Conservation (phyloP, 345 rosid genomes). For the Turnera subulata region DNA sequence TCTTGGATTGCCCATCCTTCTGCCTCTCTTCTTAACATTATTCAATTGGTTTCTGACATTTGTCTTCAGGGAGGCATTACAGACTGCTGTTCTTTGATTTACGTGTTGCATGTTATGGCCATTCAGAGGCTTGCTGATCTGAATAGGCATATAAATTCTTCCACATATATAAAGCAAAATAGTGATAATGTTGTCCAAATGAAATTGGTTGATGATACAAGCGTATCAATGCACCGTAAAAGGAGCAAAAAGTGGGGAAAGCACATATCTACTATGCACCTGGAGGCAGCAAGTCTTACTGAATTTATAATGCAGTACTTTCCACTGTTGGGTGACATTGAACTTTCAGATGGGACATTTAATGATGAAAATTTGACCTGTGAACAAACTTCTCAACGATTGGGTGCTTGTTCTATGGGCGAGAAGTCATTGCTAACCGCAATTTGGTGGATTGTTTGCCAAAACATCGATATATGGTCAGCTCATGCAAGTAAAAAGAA, state of each 20-base stretch:
- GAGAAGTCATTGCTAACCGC: constrained; percentile 55
- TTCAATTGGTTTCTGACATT: constrained; percentile 43
- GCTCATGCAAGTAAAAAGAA: constrained; percentile 52
- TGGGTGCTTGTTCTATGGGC: constrained; percentile 48
- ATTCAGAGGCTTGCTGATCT: constrained; percentile 87
- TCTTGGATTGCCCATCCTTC: constrained; percentile 63
- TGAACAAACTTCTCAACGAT: constrained; percentile 41
- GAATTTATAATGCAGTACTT: constrained; percentile 50
- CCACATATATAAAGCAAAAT: constrained; percentile 51
- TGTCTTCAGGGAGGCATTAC: constrained; percentile 40
- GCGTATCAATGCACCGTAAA: constrained; percentile 20
- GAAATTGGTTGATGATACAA: constrained; percentile 39
- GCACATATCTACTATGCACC: constrained; percentile 38
- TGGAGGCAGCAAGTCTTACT: constrained; percentile 72
- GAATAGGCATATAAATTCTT: constrained; percentile 67
- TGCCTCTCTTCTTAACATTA: constrained; percentile 56
- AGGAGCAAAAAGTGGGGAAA: constrained; percentile 42
- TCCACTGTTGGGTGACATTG: constrained; percentile 29
- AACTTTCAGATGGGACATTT: constrained; percentile 20
- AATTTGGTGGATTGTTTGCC: constrained; percentile 71
- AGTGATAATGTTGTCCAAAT: constrained; percentile 33
- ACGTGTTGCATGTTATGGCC: constrained; percentile 51
- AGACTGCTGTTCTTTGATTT: constrained; percentile 51
- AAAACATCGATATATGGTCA: constrained; percentile 77
- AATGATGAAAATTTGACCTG: constrained; percentile 13